Percentiles rank a stretch among this genome's conserved stretches.
These are phyloP conservation scores for Wickerhamomyces pijperi DNA, from an alignment of 805 yeast genomes.

Conservation along the genomic window DNA sequence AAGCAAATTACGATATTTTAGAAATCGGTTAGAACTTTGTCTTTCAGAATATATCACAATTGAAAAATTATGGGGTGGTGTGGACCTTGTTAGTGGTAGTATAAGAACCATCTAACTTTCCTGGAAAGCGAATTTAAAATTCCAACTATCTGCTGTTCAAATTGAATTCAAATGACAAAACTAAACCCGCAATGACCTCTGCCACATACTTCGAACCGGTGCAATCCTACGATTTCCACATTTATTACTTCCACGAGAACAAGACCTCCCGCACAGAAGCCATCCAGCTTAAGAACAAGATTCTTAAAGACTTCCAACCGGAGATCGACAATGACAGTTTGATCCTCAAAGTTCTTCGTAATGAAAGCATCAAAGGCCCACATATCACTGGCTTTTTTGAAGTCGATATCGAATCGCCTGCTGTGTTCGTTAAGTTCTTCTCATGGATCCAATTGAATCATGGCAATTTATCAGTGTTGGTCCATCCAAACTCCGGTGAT, in stretches of 20 bases:
- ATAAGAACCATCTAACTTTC: too few relatives aligned
- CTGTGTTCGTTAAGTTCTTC: conserved; percentile 28
- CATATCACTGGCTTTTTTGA: conserved; percentile 46
- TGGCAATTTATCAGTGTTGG: conserved; percentile 36
- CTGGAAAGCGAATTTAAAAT: too few relatives aligned
- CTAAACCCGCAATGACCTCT: too few relatives aligned
- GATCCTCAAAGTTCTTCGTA: conserved; percentile 5
- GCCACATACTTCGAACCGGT: conserved; percentile 9
- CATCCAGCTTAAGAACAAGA: conserved; percentile 26
- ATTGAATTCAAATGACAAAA: too few relatives aligned
- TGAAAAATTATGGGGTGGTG: too few relatives aligned
- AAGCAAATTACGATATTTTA: too few relatives aligned
- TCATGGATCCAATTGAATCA: conserved; percentile 40
- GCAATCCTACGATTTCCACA: conserved; percentile 38
- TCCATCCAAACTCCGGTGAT: conserved; percentile 38
- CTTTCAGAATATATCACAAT: too few relatives aligned
- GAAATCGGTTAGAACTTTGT: too few relatives aligned
- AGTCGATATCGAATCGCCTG: conserved; percentile 32
- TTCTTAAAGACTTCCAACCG: conserved; percentile 19
- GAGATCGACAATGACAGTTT: conserved; percentile 22
- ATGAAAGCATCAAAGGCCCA: conserved; percentile 20
- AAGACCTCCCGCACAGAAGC: conserved; percentile 24
- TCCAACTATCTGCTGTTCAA: too few relatives aligned
- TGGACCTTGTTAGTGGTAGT: too few relatives aligned
- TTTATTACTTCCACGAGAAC: conserved; percentile 31